A percentile compares a stretch with the other conserved stretches of the same genome.
These are phyloP conservation scores for Calonectria pseudoreteaudii DNA, from an alignment of 2,329 filamentous ascomycete genomes.

Conservation along the genomic window DNA sequence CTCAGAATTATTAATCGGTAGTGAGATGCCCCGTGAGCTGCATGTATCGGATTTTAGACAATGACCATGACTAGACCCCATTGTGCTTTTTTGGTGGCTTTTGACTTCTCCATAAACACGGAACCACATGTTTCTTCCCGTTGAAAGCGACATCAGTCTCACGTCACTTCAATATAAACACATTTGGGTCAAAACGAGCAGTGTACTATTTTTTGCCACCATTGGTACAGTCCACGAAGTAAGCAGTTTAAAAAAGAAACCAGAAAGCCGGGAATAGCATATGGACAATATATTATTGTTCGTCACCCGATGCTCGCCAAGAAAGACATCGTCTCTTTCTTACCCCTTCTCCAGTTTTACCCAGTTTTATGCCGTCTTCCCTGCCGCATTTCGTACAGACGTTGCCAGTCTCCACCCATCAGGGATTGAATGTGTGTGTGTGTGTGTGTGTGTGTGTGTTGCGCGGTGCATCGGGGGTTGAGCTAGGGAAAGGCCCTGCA, in stretches of 20 bases:
- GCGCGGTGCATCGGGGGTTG: conserved; percentile 16
- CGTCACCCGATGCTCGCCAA: conserved; percentile 32
- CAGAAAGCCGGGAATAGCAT: background rate
- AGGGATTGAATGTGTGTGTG: conserved; percentile 22
- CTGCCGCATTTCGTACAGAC: conserved; percentile 32
- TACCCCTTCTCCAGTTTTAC: conserved; percentile 15
- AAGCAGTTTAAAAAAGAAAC: background rate
- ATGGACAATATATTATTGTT: background rate
- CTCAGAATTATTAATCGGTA: background rate
- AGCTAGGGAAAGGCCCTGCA: conserved; percentile 1
- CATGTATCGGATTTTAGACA: conserved; percentile 10
- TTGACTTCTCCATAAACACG: background rate
- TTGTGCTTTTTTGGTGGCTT: background rate
- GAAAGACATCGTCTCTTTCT: conserved; percentile 30
- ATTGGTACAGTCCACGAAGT: background rate
- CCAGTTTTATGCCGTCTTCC: conserved; percentile 32
- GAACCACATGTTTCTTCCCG: background rate
- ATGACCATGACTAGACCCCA: background rate
- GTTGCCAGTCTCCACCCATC: conserved; percentile 28
- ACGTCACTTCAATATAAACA: conserved; percentile 30
- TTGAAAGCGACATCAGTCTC: conserved; percentile 26
- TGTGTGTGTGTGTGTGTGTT: conserved; percentile 23
- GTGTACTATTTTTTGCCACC: background rate
- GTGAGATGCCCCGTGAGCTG: background rate
- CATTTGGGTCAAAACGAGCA: conserved; percentile 12